Evolutionary conservation across 225 moss, liverwort and hornwort species (phyloP).

Genomic region (Bryum argenteum): DNA sequence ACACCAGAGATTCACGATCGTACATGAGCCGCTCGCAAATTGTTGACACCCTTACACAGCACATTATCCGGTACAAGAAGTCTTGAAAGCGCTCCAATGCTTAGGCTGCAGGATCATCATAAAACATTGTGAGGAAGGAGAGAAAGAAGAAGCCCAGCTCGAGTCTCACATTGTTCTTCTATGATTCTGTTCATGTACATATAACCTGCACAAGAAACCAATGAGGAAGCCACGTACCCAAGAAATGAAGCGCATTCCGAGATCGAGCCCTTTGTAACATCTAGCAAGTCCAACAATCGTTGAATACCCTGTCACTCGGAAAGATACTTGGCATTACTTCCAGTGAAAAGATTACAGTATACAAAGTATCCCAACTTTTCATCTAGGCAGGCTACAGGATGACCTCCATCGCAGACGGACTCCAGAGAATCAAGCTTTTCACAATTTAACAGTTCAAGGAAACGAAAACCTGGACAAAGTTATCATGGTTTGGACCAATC

Average conservation of each 20-base stretch:
- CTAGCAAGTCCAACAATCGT: constrained; percentile 79
- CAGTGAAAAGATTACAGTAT: background rate
- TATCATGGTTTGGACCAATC: constrained; percentile 85
- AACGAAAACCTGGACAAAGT: constrained; percentile 65
- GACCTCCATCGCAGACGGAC: background rate
- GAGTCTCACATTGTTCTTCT: background rate
- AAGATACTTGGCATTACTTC: background rate
- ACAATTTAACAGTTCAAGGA: background rate
- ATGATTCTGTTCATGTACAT: background rate
- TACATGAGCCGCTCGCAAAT: constrained; percentile 70
- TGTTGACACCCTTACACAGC: constrained; percentile 89
- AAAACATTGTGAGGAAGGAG: constrained; percentile 16
- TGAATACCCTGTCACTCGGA: constrained; percentile 71
- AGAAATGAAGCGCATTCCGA: constrained; percentile 75
- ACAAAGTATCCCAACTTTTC: constrained; percentile 1
- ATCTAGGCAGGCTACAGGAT: constrained; percentile 8
- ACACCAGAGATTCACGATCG: constrained; percentile 18
- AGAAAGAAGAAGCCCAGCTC: background rate
- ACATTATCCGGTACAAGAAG: constrained; percentile 68
- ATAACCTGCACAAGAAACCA: constrained; percentile 6
- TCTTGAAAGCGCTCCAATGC: constrained; percentile 83
- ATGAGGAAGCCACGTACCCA: constrained; percentile 46
- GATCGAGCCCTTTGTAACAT: constrained; percentile 71
- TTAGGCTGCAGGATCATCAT: constrained; percentile 51
- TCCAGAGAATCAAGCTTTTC: background rate